Evolutionary conservation across 768 basidiomycete genomes (phyloP).

Genomic region (Aureoboletus auriporus): DNA sequence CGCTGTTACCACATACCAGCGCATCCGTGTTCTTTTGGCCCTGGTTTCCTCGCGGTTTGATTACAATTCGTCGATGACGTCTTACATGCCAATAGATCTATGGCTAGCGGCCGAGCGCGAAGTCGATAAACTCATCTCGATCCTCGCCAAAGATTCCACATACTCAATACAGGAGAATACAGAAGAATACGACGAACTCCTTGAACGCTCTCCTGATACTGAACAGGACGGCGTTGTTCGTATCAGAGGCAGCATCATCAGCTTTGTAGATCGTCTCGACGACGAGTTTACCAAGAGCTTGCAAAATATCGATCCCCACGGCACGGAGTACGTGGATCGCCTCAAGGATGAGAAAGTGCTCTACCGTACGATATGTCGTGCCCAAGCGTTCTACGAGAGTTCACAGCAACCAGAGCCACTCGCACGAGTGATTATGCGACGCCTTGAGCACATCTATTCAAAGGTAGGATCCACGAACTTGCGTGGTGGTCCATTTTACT

Average conservation of each 20-base stretch:
- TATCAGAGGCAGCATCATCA: conserved; percentile 93
- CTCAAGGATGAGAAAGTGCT: conserved; percentile 94
- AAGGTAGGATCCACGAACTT: conserved; percentile 53
- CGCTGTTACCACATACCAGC: conserved; percentile 84
- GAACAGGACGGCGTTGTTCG: conserved; percentile 73
- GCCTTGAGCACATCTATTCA: conserved; percentile 96
- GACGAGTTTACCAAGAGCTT: conserved; percentile 97
- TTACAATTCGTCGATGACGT: conserved; percentile 83
- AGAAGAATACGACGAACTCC: conserved; percentile 87
- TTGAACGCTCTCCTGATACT: conserved; percentile 73
- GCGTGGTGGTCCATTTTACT: not conserved
- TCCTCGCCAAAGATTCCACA: conserved; percentile 63
- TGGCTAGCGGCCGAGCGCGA: conserved; percentile 87
- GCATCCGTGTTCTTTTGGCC: conserved; percentile 90
- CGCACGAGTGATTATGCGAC: conserved; percentile 87
- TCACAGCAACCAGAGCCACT: conserved; percentile 73
- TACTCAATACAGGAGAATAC: conserved; percentile 86
- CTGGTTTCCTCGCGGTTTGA: conserved; percentile 95
- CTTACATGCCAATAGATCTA: conserved; percentile 88
- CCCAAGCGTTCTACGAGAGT: conserved; percentile 88
- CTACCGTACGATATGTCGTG: conserved; percentile 89
- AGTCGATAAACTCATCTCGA: conserved; percentile 81
- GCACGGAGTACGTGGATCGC: conserved; percentile 97
- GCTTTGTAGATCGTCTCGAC: conserved; percentile 92
- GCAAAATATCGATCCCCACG: conserved; percentile 98